These are phyloP conservation scores for Cladophialophora carrionii DNA, from an alignment of 2,329 filamentous ascomycete genomes.

Conservation along the genomic window DNA sequence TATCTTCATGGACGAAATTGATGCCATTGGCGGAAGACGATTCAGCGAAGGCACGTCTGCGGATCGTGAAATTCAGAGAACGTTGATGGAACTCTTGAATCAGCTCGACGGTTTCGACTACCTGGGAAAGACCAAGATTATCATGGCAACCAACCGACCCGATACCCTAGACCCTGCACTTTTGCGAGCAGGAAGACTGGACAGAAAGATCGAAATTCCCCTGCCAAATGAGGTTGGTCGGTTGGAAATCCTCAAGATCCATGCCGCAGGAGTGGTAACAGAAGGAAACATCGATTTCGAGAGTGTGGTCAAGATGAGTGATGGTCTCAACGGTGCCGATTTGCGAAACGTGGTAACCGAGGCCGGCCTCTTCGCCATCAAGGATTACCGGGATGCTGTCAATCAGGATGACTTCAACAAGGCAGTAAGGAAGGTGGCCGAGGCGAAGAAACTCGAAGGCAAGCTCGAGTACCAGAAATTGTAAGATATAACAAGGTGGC, in stretches of 20 bases:
- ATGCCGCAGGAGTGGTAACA: slow-evolving; percentile 79
- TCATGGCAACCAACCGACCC: slow-evolving; percentile 98
- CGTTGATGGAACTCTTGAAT: slow-evolving; percentile 97
- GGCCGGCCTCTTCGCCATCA: slow-evolving; percentile 96
- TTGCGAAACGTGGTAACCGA: slow-evolving; percentile 97
- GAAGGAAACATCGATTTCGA: slow-evolving; percentile 98
- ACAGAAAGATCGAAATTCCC: slow-evolving; percentile 97
- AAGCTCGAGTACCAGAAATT: slow-evolving; percentile 98
- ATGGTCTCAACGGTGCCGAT: slow-evolving; percentile 96
- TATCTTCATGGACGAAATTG: slow-evolving; percentile 99
- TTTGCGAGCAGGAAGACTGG: slow-evolving; percentile 86
- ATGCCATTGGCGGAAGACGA: slow-evolving; percentile 93
- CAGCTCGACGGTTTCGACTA: slow-evolving; percentile 99
- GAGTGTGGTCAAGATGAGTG: slow-evolving; percentile 99
- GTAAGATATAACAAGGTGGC: slow-evolving; percentile 51
- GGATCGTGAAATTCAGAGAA: slow-evolving; percentile 97
- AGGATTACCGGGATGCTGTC: slow-evolving; percentile 93
- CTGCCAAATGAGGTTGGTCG: slow-evolving; percentile 95
- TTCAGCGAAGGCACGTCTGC: slow-evolving; percentile 98
- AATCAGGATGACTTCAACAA: slow-evolving; percentile 99
- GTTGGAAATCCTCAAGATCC: slow-evolving; percentile 97
- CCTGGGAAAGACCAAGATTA: slow-evolving; percentile 98
- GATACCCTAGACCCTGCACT: slow-evolving; percentile 94
- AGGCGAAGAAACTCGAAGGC: slow-evolving; percentile 97
- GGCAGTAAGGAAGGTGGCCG: slow-evolving; percentile 94